These are phyloP conservation scores for Knufia petricola DNA, from an alignment of 2,329 filamentous ascomycete species.

Conservation along the genomic window DNA sequence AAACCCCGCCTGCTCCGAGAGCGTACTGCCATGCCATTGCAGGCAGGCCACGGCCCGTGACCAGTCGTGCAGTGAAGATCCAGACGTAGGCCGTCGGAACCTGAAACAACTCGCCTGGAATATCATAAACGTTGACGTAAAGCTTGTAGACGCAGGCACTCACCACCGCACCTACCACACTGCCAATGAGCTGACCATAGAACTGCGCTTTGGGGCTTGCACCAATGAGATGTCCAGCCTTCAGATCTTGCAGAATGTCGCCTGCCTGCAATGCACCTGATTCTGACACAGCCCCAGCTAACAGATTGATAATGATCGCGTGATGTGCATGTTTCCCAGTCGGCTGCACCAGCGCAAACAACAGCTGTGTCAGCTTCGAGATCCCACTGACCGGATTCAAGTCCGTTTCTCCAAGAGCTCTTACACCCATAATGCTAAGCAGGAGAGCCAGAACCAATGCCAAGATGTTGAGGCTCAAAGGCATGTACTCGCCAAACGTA, in stretches of 20 bases:
- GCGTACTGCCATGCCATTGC: conserved; percentile 75
- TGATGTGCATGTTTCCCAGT: conserved; percentile 68
- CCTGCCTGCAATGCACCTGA: conserved; percentile 85
- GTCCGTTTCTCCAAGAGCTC: conserved; percentile 69
- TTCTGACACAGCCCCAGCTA: conserved; percentile 81
- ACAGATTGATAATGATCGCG: conserved; percentile 86
- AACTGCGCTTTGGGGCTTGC: conserved; percentile 93
- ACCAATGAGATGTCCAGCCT: conserved; percentile 86
- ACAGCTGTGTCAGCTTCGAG: conserved; percentile 87
- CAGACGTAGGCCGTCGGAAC: conserved; percentile 93
- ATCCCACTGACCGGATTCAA: conserved; percentile 95
- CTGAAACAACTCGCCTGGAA: conserved; percentile 83
- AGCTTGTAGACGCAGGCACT: conserved; percentile 80
- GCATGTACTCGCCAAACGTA: conserved; percentile 74
- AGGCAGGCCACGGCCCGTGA: conserved; percentile 82
- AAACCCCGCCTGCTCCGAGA: conserved; percentile 62
- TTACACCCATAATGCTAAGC: conserved; percentile 55
- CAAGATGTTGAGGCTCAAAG: conserved; percentile 62
- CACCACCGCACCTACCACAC: conserved; percentile 72
- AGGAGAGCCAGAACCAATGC: conserved; percentile 76
- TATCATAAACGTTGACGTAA: conserved; percentile 80
- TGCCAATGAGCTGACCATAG: conserved; percentile 89
- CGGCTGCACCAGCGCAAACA: conserved; percentile 86
- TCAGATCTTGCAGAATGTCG: conserved; percentile 93
- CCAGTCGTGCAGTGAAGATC: conserved; percentile 90